These are phyloP conservation scores for Fusarium acutatum DNA, from an alignment of 2,329 filamentous ascomycete species.

Conservation along the genomic window DNA sequence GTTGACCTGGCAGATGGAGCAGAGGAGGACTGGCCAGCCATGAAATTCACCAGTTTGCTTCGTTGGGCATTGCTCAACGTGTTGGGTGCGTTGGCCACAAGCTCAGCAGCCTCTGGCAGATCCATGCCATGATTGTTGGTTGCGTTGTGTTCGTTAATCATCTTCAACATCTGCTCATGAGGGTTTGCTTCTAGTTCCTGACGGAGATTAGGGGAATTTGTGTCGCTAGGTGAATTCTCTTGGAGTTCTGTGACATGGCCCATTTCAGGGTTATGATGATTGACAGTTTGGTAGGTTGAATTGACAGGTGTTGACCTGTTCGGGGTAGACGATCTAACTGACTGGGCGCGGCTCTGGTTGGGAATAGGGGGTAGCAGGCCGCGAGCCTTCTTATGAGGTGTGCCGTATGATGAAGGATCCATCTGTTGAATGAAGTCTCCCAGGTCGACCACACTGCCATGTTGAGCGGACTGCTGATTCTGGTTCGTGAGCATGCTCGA, in stretches of 20 bases:
- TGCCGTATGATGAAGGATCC: constrained; percentile 50
- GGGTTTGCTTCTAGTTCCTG: constrained; percentile 66
- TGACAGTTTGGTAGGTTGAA: constrained; percentile 37
- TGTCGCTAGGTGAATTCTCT: constrained; percentile 59
- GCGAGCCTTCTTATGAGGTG: constrained; percentile 59
- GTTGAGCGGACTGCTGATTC: constrained; percentile 54
- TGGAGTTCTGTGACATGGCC: constrained; percentile 69
- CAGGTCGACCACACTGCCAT: constrained; percentile 68
- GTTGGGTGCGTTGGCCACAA: constrained; percentile 65
- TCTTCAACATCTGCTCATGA: constrained; percentile 70
- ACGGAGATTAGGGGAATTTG: constrained; percentile 59
- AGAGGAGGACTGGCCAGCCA: constrained; percentile 56
- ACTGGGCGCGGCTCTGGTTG: constrained; percentile 43
- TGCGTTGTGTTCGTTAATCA: constrained; percentile 71
- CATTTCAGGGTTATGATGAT: constrained; percentile 54
- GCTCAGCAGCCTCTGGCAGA: constrained; percentile 58
- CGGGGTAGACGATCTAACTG: constrained; percentile 36
- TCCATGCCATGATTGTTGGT: constrained; percentile 58
- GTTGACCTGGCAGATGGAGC: constrained; percentile 35
- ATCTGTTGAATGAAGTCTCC: constrained; percentile 65
- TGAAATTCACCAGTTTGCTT: constrained; percentile 66
- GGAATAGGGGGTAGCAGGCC: constrained; percentile 65
- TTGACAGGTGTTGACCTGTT: constrained; percentile 21
- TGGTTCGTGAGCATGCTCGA: constrained; percentile 74
- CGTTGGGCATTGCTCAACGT: constrained; percentile 66